A percentile compares a stretch with the other conserved stretches of the same genome.
These are phyloP conservation scores for Aspergillus carlsbadensis DNA, from an alignment of 495 filamentous ascomycete species.

Conservation along the genomic window DNA sequence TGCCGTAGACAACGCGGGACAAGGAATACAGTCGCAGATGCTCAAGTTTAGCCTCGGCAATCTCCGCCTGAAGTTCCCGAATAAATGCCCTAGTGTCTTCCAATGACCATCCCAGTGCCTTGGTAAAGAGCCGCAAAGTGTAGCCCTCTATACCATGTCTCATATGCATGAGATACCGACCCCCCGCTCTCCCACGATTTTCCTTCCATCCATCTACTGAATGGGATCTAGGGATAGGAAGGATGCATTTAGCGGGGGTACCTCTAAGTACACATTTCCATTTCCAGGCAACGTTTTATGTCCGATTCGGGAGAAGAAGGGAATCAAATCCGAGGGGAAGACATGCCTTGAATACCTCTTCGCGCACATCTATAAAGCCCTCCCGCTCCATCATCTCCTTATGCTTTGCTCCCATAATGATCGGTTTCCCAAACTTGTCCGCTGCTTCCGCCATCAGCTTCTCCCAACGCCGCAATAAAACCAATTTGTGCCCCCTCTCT, in stretches of 20 bases:
- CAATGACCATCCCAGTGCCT: not conserved
- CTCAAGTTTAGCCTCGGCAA: not conserved
- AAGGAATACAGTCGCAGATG: not conserved
- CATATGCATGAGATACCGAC: not conserved
- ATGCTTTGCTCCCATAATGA: not conserved
- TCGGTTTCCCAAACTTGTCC: slow-evolving; percentile 3
- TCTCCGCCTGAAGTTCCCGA: not conserved
- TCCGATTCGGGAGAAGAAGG: too few species aligned
- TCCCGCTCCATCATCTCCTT: slow-evolving; percentile 1
- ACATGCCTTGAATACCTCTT: slow-evolving; percentile 5
- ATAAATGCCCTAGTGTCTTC: not conserved
- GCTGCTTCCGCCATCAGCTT: not conserved
- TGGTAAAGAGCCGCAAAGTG: not conserved
- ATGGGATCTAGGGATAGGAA: too few species aligned
- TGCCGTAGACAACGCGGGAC: not conserved
- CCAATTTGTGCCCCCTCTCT: not conserved
- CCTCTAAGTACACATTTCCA: too few species aligned
- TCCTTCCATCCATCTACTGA: not conserved
- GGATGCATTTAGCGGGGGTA: too few species aligned
- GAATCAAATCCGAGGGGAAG: too few species aligned
- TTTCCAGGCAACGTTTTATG: too few species aligned
- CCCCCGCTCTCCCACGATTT: not conserved
- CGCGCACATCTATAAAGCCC: not conserved
- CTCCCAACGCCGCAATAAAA: not conserved
- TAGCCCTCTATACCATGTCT: not conserved